Conservation (phyloP, 2,329 filamentous ascomycete species). For the Xylaria sp. region DNA sequence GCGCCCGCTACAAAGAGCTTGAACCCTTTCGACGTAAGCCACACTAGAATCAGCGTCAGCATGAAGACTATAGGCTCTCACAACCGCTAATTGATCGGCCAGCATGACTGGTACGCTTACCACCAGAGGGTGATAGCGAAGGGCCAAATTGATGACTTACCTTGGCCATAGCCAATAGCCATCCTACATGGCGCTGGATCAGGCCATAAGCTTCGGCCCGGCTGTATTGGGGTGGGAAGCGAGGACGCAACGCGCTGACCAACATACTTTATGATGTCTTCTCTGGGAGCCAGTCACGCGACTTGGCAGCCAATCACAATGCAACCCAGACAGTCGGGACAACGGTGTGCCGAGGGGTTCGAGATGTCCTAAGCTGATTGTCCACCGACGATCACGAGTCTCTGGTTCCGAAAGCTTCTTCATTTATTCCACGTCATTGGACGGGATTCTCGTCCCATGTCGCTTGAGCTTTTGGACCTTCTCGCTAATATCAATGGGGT, state of each 20-base stretch:
- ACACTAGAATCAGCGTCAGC: not conserved
- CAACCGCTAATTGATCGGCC: not conserved
- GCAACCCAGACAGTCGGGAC: constrained; percentile 17
- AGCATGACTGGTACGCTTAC: constrained; percentile 20
- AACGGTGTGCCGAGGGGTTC: constrained; percentile 12
- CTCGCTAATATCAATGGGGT: constrained; percentile 9
- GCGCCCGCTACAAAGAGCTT: not conserved
- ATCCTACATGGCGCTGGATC: not conserved
- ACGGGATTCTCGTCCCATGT: not conserved
- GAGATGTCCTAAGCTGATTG: constrained; percentile 1
- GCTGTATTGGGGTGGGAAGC: constrained; percentile 14
- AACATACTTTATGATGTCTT: not conserved
- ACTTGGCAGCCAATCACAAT: constrained; percentile 25
- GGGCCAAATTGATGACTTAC: not conserved
- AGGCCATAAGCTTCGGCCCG: not conserved
- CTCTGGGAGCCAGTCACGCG: constrained; percentile 13
- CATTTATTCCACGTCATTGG: constrained; percentile 2
- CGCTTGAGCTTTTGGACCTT: not conserved
- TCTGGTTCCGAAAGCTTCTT: constrained; percentile 2
- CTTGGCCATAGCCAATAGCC: not conserved
- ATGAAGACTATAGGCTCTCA: not conserved
- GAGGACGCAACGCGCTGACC: constrained; percentile 24
- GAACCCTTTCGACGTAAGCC: not conserved
- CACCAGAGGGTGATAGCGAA: not conserved
- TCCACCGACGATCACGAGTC: constrained; percentile 1